phyloP scores from a whole-genome alignment of 1,284 basidiomycete genomes.

The Bjerkandera adusta region DNA sequence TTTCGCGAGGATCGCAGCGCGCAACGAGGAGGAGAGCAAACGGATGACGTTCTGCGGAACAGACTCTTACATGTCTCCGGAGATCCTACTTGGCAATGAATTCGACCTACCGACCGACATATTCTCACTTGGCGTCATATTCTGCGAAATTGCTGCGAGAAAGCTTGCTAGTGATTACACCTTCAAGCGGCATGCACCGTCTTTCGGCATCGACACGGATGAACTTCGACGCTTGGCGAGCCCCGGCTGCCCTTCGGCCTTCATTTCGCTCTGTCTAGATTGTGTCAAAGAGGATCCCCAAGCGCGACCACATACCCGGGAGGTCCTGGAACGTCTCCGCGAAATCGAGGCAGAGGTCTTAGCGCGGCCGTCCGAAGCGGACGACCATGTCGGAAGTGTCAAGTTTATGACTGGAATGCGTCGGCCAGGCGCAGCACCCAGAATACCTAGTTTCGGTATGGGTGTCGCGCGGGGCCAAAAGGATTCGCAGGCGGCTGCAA shows the following conservation, averaged over 20 bases:
- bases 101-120: conserved; percentile 95
- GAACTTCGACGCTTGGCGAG: conserved; percentile 75
- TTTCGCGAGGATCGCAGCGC: conserved; percentile 89
- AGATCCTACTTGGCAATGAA: conserved; percentile 88
- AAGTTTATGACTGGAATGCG: conserved; percentile 70
- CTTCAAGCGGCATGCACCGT: conserved; percentile 78
- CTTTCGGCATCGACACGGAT: conserved; percentile 74
- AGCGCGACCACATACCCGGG: conserved; percentile 73
- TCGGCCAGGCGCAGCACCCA: conserved; percentile 55
- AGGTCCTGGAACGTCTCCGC: conserved; percentile 73
- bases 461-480: conserved; percentile 62
- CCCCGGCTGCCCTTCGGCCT: conserved; percentile 75
- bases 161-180: conserved; percentile 79
- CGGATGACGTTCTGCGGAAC: conserved; percentile 96
- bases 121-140: conserved; percentile 93
- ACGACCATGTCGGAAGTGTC: conserved; percentile 84
- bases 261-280: conserved; percentile 77
- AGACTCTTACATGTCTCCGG: conserved; percentile 92
- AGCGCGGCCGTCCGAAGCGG: conserved; percentile 57
- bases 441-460: conserved; percentile 85
- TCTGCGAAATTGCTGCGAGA: conserved; percentile 89
- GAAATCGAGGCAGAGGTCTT: conserved; percentile 82
- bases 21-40: conserved; percentile 88
- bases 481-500: conserved; percentile 18
- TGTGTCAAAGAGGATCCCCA: conserved; percentile 74